Evolutionary conservation across 164 flowering plant species (phyloP).

Genomic region (Vitis amurensis): DNA sequence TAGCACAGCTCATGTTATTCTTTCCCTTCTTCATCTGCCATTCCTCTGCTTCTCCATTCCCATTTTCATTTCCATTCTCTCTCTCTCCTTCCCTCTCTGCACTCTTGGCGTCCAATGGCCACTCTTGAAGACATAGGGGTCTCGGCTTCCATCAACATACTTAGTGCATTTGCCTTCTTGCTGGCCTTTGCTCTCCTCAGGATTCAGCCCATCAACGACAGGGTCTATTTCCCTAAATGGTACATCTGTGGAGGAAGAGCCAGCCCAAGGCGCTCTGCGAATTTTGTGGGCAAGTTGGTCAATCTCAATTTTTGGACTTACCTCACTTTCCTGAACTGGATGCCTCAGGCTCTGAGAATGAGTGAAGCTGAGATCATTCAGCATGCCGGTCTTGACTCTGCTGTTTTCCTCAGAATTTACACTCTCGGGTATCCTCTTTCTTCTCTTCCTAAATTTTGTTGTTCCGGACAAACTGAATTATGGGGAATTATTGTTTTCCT

Average conservation of each 20-base stretch:
- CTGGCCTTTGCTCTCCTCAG: slow-evolving; percentile 86
- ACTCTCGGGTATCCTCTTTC: slow-evolving; percentile 64
- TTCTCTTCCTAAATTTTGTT: not conserved
- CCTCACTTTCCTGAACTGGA: slow-evolving; percentile 89
- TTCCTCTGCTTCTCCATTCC: not conserved
- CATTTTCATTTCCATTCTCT: not conserved
- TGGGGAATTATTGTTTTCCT: slow-evolving; percentile 1
- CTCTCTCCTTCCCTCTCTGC: slow-evolving; percentile 1
- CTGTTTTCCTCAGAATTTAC: slow-evolving; percentile 82
- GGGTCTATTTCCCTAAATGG: slow-evolving; percentile 98
- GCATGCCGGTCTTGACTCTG: slow-evolving; percentile 97
- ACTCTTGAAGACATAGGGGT: slow-evolving; percentile 82
- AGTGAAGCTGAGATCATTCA: slow-evolving; percentile 63
- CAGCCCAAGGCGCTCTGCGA: slow-evolving; percentile 49
- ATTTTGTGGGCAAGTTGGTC: slow-evolving; percentile 67
- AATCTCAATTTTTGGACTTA: slow-evolving; percentile 73
- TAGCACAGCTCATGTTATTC: too few relatives aligned
- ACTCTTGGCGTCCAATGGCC: slow-evolving; percentile 53
- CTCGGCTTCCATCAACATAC: slow-evolving; percentile 78
- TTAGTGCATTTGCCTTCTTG: slow-evolving; percentile 71
- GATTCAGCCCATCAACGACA: slow-evolving; percentile 88
- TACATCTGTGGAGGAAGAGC: slow-evolving; percentile 63
- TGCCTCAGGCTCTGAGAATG: slow-evolving; percentile 89
- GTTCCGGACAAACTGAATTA: not conserved
- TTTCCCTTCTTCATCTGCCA: not conserved